Conservation (phyloP, 73 alveolate species). For the Uronychia setigera region DNA sequence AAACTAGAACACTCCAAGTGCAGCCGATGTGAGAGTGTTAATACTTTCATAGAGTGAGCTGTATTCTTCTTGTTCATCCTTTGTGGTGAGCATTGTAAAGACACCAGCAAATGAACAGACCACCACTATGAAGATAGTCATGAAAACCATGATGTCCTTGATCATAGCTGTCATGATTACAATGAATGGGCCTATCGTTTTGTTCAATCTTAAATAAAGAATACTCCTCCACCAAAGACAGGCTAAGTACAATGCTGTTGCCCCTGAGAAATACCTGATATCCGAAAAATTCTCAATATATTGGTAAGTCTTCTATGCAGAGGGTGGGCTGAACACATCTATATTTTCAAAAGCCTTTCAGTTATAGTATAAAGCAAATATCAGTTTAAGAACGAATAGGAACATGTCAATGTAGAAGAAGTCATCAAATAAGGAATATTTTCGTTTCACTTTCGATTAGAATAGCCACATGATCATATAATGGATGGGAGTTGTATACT, state of each 20-base stretch:
- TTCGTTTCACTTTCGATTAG: neutral
- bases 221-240: neutral
- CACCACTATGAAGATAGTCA: neutral
- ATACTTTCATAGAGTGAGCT: neutral
- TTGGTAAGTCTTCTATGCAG: neutral
- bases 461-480: neutral
- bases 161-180: neutral
- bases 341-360: neutral
- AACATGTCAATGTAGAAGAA: neutral
- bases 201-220: neutral
- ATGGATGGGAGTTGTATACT: neutral
- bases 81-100: neutral
- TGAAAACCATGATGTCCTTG: neutral
- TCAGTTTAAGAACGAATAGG: neutral
- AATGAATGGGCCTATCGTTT: neutral
- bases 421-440: neutral
- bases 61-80: neutral
- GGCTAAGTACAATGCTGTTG: neutral
- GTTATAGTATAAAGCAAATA: neutral
- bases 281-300: neutral
- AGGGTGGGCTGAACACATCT: neutral
- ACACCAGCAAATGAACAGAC: neutral
- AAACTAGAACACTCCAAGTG: neutral
- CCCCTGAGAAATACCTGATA: neutral
- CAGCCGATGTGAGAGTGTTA: neutral